Percentiles rank a stretch among this genome's conserved stretches.
These are phyloP conservation scores for Exophiala alcalophila DNA, from an alignment of 2,329 filamentous ascomycete species.

Conservation along the genomic window DNA sequence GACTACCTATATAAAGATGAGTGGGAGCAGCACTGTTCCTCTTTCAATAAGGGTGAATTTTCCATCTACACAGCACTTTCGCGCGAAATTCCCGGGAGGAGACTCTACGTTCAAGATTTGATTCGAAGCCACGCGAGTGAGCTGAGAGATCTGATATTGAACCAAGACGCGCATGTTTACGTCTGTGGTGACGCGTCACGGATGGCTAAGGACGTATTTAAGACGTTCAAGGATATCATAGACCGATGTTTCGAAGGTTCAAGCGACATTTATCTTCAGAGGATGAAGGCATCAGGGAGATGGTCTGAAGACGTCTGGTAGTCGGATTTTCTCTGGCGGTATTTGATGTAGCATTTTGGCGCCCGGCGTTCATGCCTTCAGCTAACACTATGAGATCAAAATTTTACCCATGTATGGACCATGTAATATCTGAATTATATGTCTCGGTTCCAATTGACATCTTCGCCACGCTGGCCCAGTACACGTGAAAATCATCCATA, in stretches of 20 bases:
- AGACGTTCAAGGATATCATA: background rate
- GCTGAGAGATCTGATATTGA: constrained; percentile 3
- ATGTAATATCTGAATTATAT: too few relatives aligned
- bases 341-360: too few relatives aligned
- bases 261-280: background rate
- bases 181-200: constrained; percentile 8
- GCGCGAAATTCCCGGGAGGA: constrained; percentile 2
- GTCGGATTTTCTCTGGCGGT: background rate
- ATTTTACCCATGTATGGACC: too few relatives aligned
- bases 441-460: too few relatives aligned
- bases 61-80: constrained; percentile 8
- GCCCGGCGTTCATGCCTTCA: too few relatives aligned
- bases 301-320: constrained; percentile 7
- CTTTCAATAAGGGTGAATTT: constrained; percentile 1
- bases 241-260: background rate
- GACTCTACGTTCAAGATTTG: constrained; percentile 12
- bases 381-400: too few relatives aligned
- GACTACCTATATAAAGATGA: constrained; percentile 39
- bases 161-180: constrained; percentile 5
- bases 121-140: background rate
- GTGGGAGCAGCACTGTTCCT: constrained; percentile 2
- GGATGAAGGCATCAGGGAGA: constrained; percentile 1
- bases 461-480: too few relatives aligned
- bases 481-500: too few relatives aligned
- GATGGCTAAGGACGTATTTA: constrained; percentile 10